Conservation (phyloP, 2,329 filamentous ascomycete species). For the Cyphellophora europaea region DNA sequence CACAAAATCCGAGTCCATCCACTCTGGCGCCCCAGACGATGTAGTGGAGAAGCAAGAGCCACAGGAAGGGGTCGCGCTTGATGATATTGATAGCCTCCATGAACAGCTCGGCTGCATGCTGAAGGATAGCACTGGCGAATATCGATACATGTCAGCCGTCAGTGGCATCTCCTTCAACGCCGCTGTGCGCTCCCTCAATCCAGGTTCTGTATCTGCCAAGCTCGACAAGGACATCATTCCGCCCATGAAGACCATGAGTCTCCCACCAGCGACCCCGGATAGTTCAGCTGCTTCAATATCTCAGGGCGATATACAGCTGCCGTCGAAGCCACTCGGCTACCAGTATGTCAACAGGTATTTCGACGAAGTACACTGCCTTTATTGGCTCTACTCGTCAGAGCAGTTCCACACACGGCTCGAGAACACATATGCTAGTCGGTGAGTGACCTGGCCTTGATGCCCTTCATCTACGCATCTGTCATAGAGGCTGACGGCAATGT, state of each 20-base stretch:
- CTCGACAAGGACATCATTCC: slow-evolving; percentile 1
- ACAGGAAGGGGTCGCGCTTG: not conserved
- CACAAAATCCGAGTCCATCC: not conserved
- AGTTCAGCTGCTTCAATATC: not conserved
- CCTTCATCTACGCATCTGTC: too few species aligned
- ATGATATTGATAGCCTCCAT: slow-evolving; percentile 1
- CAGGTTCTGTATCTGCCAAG: not conserved
- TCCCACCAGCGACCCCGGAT: slow-evolving; percentile 1
- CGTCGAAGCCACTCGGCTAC: not conserved
- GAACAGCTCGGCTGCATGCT: slow-evolving; percentile 1
- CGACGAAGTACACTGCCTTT: slow-evolving; percentile 1
- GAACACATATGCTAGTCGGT: slow-evolving; percentile 1
- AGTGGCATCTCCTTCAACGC: slow-evolving; percentile 1
- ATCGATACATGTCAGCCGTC: not conserved
- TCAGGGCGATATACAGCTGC: not conserved
- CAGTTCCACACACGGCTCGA: slow-evolving; percentile 1
- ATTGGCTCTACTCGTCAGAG: slow-evolving; percentile 2
- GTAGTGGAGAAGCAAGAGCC: not conserved
- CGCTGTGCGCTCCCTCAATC: slow-evolving; percentile 1
- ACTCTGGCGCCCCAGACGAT: not conserved
- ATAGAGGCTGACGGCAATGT: too few species aligned
- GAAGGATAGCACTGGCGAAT: slow-evolving; percentile 1
- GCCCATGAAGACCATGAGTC: slow-evolving; percentile 1
- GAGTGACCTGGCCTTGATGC: too few species aligned
- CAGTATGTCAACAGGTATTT: slow-evolving; percentile 1